A percentile compares a stretch with the other conserved stretches of the same genome.
These are phyloP conservation scores for Mrakiaceae sp. DNA, from an alignment of 1,284 basidiomycete genomes.

Conservation along the genomic window DNA sequence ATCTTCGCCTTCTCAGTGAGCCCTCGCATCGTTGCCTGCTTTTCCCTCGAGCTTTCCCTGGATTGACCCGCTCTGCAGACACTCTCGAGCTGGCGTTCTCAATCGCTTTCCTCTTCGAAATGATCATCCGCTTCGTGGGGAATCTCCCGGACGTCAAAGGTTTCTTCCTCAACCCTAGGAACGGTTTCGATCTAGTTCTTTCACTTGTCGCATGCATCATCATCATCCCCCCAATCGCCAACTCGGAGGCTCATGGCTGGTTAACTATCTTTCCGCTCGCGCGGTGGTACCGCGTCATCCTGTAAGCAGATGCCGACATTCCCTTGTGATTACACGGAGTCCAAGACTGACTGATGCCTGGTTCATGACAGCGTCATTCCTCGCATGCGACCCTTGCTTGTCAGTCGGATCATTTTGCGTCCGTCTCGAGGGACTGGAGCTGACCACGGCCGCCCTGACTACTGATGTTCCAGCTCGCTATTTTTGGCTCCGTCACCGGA, in stretches of 20 bases:
- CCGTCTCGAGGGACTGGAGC: neutral
- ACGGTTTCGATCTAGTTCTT: constrained; percentile 71
- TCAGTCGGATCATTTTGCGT: constrained; percentile 31
- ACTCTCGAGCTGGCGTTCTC: constrained; percentile 70
- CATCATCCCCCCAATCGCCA: constrained; percentile 67
- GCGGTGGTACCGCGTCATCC: constrained; percentile 87
- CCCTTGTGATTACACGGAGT: too few relatives aligned
- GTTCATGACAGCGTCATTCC: constrained; percentile 42
- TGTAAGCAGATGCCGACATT: constrained; percentile 28
- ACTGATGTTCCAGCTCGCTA: constrained; percentile 48
- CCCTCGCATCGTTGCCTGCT: constrained; percentile 1
- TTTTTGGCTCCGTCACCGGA: constrained; percentile 87
- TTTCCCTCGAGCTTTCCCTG: neutral
- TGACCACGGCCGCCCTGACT: neutral
- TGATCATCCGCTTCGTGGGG: constrained; percentile 60
- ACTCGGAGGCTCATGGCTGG: constrained; percentile 69
- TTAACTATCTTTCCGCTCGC: constrained; percentile 79
- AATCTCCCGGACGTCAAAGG: constrained; percentile 70
- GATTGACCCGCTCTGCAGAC: constrained; percentile 33
- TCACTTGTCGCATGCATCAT: constrained; percentile 69
- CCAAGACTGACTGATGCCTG: too few relatives aligned
- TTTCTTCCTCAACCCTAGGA: constrained; percentile 57
- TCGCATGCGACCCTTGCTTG: constrained; percentile 66
- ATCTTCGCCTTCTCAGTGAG: constrained; percentile 32
- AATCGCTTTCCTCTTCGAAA: constrained; percentile 78